Percentiles rank a stretch among this genome's conserved stretches.
Evolutionary conservation across 139 green algal genomes (phyloP).

Genomic region (Haematococcus sp.): DNA sequence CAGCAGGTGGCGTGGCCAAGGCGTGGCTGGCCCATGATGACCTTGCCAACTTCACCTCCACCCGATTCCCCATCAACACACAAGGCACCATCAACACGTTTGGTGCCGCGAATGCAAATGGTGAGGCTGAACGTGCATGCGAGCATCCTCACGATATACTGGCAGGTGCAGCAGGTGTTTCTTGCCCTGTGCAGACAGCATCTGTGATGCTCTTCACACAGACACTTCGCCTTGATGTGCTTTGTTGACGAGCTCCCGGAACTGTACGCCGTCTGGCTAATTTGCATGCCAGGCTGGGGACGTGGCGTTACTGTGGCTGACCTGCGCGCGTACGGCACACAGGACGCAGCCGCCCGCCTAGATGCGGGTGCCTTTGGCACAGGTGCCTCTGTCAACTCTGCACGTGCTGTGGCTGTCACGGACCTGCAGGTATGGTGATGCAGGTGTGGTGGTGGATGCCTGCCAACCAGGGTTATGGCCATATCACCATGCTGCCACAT

Average conservation of each 20-base stretch:
- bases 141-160: not conserved
- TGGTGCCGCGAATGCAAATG: not conserved
- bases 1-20: not conserved
- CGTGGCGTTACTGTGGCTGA: not conserved
- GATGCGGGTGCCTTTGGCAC: not conserved
- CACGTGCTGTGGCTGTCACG: not conserved
- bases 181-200: not conserved
- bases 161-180: not conserved
- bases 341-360: not conserved
- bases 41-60: not conserved
- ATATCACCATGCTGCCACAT: not conserved
- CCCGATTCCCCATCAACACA: not conserved
- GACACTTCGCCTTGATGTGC: no score
- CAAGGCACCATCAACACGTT: not conserved
- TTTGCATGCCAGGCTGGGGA: not conserved
- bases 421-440: not conserved
- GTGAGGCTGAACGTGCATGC: not conserved
- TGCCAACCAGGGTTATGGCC: not conserved
- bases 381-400: not conserved
- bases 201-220: not conserved
- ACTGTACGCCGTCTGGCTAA: no score
- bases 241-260: no score
- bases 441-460: not conserved
- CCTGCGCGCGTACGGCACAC: not conserved
- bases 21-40: slow-evolving; percentile 2